Evolutionary conservation across 306 rosid species (phyloP), one percentile per base, ranked within the genome.

Genomic region (Prunus kanzakura): DNA sequence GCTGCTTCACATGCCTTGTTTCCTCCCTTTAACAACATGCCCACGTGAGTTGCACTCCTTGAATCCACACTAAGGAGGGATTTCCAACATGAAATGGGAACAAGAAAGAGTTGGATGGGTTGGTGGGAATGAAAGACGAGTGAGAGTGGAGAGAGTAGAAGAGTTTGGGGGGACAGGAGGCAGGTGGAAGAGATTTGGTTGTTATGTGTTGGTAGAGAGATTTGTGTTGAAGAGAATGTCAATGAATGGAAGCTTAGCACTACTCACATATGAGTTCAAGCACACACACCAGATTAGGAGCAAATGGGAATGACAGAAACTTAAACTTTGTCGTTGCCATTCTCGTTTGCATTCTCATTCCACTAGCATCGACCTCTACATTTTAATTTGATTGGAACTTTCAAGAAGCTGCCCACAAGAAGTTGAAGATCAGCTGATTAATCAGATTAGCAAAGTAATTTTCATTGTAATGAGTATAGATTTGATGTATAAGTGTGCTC

Each of bases 201-300:
- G 85, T 57, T 85, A 80, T 74, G 81, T 80, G 49, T 71, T 88
- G 64, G 89, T 85, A 1, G 91, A 91, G 67, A 87, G 85, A 23
- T 88, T 84, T 85, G 84, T 72, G 2, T 66, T 87, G 78, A 87
- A 38, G 67, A 84, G 84, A 85, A 67, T 66, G 66, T 61, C 66
- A 13, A 61, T 3, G 82, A 79, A 82, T 82, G 86, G 76, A 54
- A 85, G 76, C 9, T 2, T 81, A 49, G 80, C 85, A 69, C 23
- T 69, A 15, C 8, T 90, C 9, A 29, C 74, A 11, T 81, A 78
- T 80, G 89, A 86, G 22, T 88, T 77, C 73, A 88, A 11, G 64
- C 89, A 88, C 81, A 63, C 73, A 20, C 78, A 86, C 70, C 88
- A 86, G 52, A 75, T 78, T 43, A 82, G 72, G 69, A 25, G 80